Evolutionary conservation across 176 grass and related monocot species (phyloP), one percentile per base, ranked within the genome.

Genomic region (Zoysia pacifica): DNA sequence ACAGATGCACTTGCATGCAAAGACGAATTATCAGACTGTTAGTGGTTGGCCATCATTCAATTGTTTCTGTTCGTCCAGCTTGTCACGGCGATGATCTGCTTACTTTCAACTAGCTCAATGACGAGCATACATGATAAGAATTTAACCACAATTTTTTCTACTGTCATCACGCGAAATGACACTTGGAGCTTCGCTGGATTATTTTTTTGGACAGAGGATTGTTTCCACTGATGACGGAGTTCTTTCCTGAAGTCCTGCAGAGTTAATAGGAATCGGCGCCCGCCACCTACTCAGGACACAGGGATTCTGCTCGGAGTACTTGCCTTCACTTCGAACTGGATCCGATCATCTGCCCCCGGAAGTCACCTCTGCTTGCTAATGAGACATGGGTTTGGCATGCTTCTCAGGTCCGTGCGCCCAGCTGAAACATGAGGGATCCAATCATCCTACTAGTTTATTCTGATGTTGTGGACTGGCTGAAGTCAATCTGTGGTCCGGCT

Each of bases 1-100:
- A 40, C n/a, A 65, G 48, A 62, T 77, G 39, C 63, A 37, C 37
- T 62, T 81, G 65, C 66, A 18, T 45, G 46, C 78, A 70, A 63
- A 40, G 55, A 64, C 63, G 72, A 70, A 44, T 62, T 68, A 51
- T 83, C 67, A 16, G 64, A 71, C 11, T 81, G 82, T 85, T 72
- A 77, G 71, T 72, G 19, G 82, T 77, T 85, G 87, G 77, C 72
- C 51, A 61, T 71, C 42, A 81, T 72, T 89, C 77, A 89, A 89
- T 77, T 48, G 13, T 63, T 41, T 77, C 8, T 7, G 74, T 58
- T 70, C 68, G 9, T 85, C 82, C 87, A 89, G 65, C 77, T 84
- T 69, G 48, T 19, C 71, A n/a, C 1, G 4, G 16, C 5, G 8
- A 28, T 70, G 63, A 86, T 75, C 37, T 62, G 46, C 72, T 19